Conservation (phyloP, 208 protist species). For the Trypanosoma avium region DNA sequence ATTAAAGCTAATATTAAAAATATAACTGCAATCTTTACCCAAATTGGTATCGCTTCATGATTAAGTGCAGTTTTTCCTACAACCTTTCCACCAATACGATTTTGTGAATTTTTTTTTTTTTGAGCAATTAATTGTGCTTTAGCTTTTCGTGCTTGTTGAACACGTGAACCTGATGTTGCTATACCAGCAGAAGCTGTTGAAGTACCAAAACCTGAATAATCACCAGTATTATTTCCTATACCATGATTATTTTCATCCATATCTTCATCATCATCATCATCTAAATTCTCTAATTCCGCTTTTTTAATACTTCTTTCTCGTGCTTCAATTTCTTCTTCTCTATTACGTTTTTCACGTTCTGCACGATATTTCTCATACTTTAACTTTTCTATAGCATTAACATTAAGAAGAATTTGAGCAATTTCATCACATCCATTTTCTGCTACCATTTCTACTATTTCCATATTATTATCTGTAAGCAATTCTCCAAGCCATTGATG, state of each 20-base stretch:
- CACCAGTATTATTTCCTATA: constrained; percentile 7
- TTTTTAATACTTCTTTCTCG: not conserved
- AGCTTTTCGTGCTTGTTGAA: constrained; percentile 54
- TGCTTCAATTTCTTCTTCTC: constrained; percentile 8
- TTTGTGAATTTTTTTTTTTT: not conserved
- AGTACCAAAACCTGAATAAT: constrained; percentile 24
- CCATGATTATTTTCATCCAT: not conserved
- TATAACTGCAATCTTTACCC: constrained; percentile 1
- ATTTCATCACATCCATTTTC: constrained; percentile 22
- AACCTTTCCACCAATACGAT: not conserved
- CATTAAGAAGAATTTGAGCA: constrained; percentile 14
- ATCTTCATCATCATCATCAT: not conserved
- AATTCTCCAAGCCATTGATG: constrained; percentile 29
- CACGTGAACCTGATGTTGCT: constrained; percentile 24
- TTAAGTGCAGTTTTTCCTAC: not conserved
- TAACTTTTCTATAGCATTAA: constrained; percentile 6
- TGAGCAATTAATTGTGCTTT: constrained; percentile 25
- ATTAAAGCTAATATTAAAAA: not conserved
- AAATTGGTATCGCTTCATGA: not conserved
- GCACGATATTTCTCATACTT: not conserved
- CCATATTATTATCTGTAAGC: constrained; percentile 18
- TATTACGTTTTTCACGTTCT: not conserved
- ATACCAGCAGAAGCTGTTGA: too few relatives aligned
- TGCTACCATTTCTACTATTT: constrained; percentile 25
- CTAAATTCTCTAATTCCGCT: not conserved